A percentile compares a stretch with the other conserved stretches of the same genome.
Evolutionary conservation across 371 early-diverging fungal species (phyloP).

Genomic region (Mortierella sp.): DNA sequence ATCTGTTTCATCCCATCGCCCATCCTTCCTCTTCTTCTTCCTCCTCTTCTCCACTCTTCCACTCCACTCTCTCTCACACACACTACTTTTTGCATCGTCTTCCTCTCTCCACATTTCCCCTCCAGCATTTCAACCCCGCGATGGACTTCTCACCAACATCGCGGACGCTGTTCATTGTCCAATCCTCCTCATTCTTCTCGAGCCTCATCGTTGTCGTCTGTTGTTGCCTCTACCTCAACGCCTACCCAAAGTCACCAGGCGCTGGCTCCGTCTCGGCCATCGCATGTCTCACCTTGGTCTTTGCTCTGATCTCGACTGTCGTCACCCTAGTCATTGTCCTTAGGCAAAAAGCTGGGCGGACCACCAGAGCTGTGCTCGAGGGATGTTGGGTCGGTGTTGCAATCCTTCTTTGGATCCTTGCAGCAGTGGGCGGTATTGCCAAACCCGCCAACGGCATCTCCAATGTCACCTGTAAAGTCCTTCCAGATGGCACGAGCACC

Average conservation of each 20-base stretch:
- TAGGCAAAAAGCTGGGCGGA: constrained; percentile 46
- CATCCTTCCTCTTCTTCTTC: background rate
- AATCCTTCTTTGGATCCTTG: constrained; percentile 33
- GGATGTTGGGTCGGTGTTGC: constrained; percentile 44
- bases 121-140: background rate
- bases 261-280: constrained; percentile 32
- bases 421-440: constrained; percentile 44
- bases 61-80: background rate
- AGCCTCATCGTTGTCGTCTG: constrained; percentile 45
- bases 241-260: constrained; percentile 48
- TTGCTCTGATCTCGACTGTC: constrained; percentile 37
- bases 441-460: constrained; percentile 47
- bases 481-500: constrained; percentile 29
- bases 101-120: background rate
- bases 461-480: constrained; percentile 34
- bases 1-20: background rate
- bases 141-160: constrained; percentile 52
- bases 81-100: background rate
- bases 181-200: constrained; percentile 37
- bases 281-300: constrained; percentile 38
- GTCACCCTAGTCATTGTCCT: constrained; percentile 27
- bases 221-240: constrained; percentile 39
- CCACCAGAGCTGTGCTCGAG: constrained; percentile 31
- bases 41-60: background rate
- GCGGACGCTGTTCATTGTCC: constrained; percentile 43